These are phyloP conservation scores for Fusarium sp. DNA, from an alignment of 2,329 filamentous ascomycete genomes.

Conservation along the genomic window DNA sequence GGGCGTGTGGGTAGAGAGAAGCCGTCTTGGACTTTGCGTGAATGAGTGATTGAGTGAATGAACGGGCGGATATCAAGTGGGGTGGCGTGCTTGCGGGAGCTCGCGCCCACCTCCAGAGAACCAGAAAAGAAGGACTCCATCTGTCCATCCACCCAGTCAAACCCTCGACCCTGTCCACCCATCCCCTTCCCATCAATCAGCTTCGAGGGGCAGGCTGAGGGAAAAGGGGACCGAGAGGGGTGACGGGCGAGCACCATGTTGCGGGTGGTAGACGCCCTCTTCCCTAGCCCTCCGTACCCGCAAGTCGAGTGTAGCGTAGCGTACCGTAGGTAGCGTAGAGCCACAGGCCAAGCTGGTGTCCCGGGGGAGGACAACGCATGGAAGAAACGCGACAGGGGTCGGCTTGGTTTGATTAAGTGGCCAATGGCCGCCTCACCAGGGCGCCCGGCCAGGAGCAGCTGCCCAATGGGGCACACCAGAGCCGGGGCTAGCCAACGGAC, in stretches of 20 bases:
- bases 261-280: constrained; percentile 13
- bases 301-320: constrained; percentile 28
- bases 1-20: constrained; percentile 9
- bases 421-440: constrained; percentile 56
- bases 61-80: constrained; percentile 28
- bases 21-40: not conserved
- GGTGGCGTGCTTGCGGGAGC: constrained; percentile 28
- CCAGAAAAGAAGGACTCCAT: constrained; percentile 29
- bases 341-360: constrained; percentile 36
- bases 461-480: constrained; percentile 59
- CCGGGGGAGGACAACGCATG: constrained; percentile 57
- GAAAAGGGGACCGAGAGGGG: constrained; percentile 31
- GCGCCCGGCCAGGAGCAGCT: constrained; percentile 55
- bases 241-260: constrained; percentile 16
- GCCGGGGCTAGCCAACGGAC: constrained; percentile 57
- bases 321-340: constrained; percentile 24
- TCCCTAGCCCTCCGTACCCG: constrained; percentile 20
- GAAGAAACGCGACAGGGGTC: constrained; percentile 60
- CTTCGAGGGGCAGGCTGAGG: not conserved
- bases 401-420: constrained; percentile 59
- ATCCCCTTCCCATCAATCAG: constrained; percentile 16
- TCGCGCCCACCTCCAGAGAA: constrained; percentile 26
- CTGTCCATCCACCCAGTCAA: constrained; percentile 22
- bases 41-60: constrained; percentile 22
- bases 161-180: constrained; percentile 14